A percentile compares a stretch with the other conserved stretches of the same genome.
phyloP scores from a whole-genome alignment of 345 rosid genomes.

The Erucastrum elatum region DNA sequence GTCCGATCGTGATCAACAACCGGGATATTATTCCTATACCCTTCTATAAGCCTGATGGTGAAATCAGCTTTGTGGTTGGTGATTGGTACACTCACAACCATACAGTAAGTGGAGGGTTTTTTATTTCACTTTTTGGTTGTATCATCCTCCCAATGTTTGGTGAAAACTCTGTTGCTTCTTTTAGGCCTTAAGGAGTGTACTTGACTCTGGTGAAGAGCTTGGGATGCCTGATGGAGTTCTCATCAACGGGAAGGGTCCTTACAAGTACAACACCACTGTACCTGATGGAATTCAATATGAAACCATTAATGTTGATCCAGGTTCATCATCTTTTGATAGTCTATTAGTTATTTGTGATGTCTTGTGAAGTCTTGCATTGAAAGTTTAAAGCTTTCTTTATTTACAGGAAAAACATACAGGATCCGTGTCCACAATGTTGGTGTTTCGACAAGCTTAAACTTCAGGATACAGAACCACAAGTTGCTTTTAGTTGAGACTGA shows the following conservation, averaged over 20 bases:
- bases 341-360: neutral
- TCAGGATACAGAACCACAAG: slow-evolving; percentile 93
- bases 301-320: slow-evolving; percentile 72
- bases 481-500: slow-evolving; percentile 83
- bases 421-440: slow-evolving; percentile 90
- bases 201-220: slow-evolving; percentile 83
- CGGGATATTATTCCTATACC: slow-evolving; percentile 58
- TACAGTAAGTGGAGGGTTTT: slow-evolving; percentile 7
- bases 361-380: neutral
- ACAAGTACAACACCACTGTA: slow-evolving; percentile 65
- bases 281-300: slow-evolving; percentile 76
- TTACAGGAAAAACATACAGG: slow-evolving; percentile 88
- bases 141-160: too few relatives aligned
- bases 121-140: too few relatives aligned
- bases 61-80: slow-evolving; percentile 67
- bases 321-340: slow-evolving; percentile 40
- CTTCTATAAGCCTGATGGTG: slow-evolving; percentile 73
- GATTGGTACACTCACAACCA: slow-evolving; percentile 91
- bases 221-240: slow-evolving; percentile 98
- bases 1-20: slow-evolving; percentile 72
- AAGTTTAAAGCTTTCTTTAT: neutral
- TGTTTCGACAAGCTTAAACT: slow-evolving; percentile 82
- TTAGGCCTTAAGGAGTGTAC: slow-evolving; percentile 53
- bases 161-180: too few relatives aligned
- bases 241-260: slow-evolving; percentile 94